phyloP scores from a whole-genome alignment of 2,329 filamentous ascomycete species.

The Dryadomyces sulphureus region DNA sequence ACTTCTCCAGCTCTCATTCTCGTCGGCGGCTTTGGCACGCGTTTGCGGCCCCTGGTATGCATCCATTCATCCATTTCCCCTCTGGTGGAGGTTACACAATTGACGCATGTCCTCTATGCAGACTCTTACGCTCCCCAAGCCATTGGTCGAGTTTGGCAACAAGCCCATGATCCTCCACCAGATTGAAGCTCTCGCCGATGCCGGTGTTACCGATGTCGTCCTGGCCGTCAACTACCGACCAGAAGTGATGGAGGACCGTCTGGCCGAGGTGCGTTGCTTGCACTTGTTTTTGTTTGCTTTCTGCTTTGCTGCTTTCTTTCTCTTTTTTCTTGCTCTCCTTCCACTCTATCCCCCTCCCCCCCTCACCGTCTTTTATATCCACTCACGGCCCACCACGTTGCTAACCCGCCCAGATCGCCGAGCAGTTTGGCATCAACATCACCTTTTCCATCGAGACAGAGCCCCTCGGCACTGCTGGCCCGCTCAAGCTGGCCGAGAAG shows the following conservation, averaged over 20 bases:
- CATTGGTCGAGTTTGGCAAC: conserved; percentile 95
- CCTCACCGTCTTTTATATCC: background rate
- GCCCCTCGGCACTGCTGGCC: conserved; percentile 86
- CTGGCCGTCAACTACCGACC: conserved; percentile 97
- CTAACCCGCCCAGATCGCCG: conserved; percentile 51
- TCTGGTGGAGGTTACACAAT: conserved; percentile 6
- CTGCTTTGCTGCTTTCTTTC: background rate
- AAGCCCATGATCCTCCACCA: conserved; percentile 99
- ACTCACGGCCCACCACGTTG: background rate
- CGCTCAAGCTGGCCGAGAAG: conserved; percentile 85
- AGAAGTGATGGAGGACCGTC: conserved; percentile 88
- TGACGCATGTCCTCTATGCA: conserved; percentile 22
- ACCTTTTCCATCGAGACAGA: conserved; percentile 95
- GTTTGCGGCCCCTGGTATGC: conserved; percentile 85
- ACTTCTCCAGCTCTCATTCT: conserved; percentile 71
- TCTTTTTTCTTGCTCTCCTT: too few species aligned
- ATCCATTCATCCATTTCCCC: background rate
- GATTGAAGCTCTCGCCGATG: conserved; percentile 83
- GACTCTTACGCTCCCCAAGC: conserved; percentile 95
- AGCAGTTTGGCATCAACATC: conserved; percentile 86
- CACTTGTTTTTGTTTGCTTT: background rate
- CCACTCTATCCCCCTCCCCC: too few species aligned
- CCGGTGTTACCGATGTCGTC: conserved; percentile 93
- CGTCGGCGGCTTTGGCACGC: conserved; percentile 96
- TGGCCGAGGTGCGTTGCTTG: conserved; percentile 60